Percentiles rank a stretch among this genome's conserved stretches.
Conservation (phyloP, 2,329 filamentous ascomycete species). For the Myrmaecium sp. region DNA sequence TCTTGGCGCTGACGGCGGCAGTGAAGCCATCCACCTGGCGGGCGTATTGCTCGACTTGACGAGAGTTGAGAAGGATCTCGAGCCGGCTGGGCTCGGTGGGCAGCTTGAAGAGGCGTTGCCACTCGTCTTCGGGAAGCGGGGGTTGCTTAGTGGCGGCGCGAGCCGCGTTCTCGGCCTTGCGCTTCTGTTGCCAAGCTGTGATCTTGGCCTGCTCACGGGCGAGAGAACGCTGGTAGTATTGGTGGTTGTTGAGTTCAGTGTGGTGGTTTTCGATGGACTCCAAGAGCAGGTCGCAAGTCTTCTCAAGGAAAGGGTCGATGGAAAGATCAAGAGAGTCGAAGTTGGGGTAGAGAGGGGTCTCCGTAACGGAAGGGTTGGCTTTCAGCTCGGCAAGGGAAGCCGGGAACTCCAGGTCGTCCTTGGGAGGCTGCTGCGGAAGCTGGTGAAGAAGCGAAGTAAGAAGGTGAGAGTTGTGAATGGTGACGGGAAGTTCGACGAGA, state of each 20-base stretch:
- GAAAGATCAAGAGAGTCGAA: constrained; percentile 79
- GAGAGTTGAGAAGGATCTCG: constrained; percentile 84
- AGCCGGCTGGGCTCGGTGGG: constrained; percentile 84
- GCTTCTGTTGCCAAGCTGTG: constrained; percentile 87
- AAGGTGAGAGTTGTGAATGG: constrained; percentile 92
- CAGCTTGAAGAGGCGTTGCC: constrained; percentile 95
- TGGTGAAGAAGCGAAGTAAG: constrained; percentile 92
- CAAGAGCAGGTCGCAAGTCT: constrained; percentile 89
- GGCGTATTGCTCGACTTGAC: constrained; percentile 95
- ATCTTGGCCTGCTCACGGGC: constrained; percentile 94
- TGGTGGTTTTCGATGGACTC: constrained; percentile 97
- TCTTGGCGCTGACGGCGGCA: constrained; percentile 80
- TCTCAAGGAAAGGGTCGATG: constrained; percentile 95
- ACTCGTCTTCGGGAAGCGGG: constrained; percentile 87
- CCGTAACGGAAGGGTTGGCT: constrained; percentile 40
- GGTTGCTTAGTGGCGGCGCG: constrained; percentile 75
- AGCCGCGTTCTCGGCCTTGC: constrained; percentile 85
- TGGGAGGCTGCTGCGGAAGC: constrained; percentile 50
- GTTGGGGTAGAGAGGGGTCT: constrained; percentile 62
- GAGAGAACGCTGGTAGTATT: constrained; percentile 88
- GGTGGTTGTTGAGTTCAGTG: constrained; percentile 98
- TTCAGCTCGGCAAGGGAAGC: constrained; percentile 63
- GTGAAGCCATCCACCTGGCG: constrained; percentile 95
- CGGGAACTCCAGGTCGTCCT: constrained; percentile 56
- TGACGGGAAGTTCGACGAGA: constrained; percentile 73